Evolutionary conservation across 2,329 filamentous ascomycete genomes (phyloP), one percentile per base, ranked within the genome.

Genomic region (Clonostachys rhizophaga): DNA sequence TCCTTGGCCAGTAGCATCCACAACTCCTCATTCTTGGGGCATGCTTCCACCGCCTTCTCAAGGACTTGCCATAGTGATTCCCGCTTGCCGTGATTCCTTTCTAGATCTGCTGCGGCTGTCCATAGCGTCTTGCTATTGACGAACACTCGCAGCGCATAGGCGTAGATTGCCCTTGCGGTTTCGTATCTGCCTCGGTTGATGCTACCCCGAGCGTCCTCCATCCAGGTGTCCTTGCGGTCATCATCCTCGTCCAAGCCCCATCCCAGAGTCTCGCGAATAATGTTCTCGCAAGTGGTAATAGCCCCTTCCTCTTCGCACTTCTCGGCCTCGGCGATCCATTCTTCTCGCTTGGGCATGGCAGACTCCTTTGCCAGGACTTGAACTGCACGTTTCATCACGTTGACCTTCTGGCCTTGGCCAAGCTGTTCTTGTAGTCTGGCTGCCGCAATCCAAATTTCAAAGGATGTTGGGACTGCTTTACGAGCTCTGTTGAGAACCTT

Each of bases 1-100:
- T 97, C 94, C 67, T 92, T 89, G 35, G 92, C 94, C 46, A 96
- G 84, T 75, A 95, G 87, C 78, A 99, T 86, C 94, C 94, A 99
- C 17, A 99, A 72, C 17, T 91, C 86, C 65, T 96, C 91, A 55
- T 87, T 91, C 54, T 89, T 87, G 2, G 94, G 92, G 57, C 92
- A 96, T 8, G 91, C 90, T 61, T 95, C 92, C 34, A 96, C 91
- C 0, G 91, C 91, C 63, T 95, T 95, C 64, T 96, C 91, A 5
- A 99, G 78, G 0, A 96, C 78, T 52, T 87, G 82, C 77, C 89
- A 91, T 3, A 97, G 72, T 14, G 86, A 84, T 52, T 95, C 89
- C 58, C 86, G 89, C 6, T 79, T 86, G 34, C 92, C 92, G 59
- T 97, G 90, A 47, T 87, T 90, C 55, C 91, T 86, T 68, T 99